Conservation (phyloP, 495 filamentous ascomycete genomes). For the Lasiosphaeris hirsuta region DNA sequence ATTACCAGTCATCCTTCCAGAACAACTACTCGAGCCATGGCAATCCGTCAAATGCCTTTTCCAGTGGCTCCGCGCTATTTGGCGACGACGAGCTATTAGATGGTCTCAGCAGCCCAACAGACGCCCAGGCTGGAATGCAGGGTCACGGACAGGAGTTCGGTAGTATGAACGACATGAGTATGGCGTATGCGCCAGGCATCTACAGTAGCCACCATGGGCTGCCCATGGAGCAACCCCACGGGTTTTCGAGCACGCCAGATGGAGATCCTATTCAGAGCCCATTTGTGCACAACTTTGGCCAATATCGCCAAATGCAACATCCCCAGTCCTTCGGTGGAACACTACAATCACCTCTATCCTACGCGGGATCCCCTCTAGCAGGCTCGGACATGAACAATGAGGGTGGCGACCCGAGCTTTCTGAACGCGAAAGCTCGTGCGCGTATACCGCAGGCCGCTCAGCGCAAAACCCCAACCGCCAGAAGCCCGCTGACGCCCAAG, state of each 20-base stretch:
- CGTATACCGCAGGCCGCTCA: slow-evolving; percentile 60
- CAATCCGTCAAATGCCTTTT: slow-evolving; percentile 34
- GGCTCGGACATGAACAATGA: slow-evolving; percentile 58
- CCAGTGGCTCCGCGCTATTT: slow-evolving; percentile 51
- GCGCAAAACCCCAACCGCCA: slow-evolving; percentile 63
- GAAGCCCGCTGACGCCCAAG: slow-evolving; percentile 80
- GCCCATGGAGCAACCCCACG: slow-evolving; percentile 51
- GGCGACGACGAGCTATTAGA: slow-evolving; percentile 65
- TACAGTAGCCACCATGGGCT: slow-evolving; percentile 45
- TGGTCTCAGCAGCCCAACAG: slow-evolving; percentile 48
- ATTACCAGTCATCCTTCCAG: slow-evolving; percentile 37
- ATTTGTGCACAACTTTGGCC: slow-evolving; percentile 71
- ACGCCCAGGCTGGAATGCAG: slow-evolving; percentile 44
- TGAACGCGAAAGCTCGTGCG: slow-evolving; percentile 53
- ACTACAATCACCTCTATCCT: slow-evolving; percentile 50
- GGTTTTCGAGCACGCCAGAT: slow-evolving; percentile 84
- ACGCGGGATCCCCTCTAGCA: slow-evolving; percentile 49
- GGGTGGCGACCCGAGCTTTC: slow-evolving; percentile 43
- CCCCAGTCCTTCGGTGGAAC: slow-evolving; percentile 50
- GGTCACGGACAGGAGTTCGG: slow-evolving; percentile 49
- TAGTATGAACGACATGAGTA: slow-evolving; percentile 45
- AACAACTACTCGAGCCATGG: slow-evolving; percentile 41
- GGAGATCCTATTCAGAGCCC: slow-evolving; percentile 85
- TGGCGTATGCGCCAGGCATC: slow-evolving; percentile 44
- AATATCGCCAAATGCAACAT: slow-evolving; percentile 62